phyloP scores from a whole-genome alignment of 1,284 basidiomycete genomes.

The Puccinia horiana region DNA sequence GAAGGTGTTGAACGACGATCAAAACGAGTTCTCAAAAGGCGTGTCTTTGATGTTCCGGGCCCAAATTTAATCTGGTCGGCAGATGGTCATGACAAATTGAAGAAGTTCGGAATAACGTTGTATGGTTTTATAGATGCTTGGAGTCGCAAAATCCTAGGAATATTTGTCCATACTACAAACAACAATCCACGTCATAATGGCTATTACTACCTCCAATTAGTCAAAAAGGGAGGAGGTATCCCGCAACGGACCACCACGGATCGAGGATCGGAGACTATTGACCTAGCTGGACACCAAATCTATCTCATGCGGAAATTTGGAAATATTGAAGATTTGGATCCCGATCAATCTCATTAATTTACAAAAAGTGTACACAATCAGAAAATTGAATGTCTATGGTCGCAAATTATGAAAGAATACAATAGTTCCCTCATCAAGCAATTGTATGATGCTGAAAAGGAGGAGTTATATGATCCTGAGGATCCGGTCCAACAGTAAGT shows the following conservation, averaged over 20 bases:
- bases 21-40: not conserved
- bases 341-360: constrained; percentile 13
- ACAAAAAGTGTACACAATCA: constrained; percentile 23
- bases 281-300: constrained; percentile 12
- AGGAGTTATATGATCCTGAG: constrained; percentile 3
- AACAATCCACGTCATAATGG: constrained; percentile 24
- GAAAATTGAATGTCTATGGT: too few relatives aligned
- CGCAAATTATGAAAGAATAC: constrained; percentile 7
- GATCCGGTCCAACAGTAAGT: constrained; percentile 10
- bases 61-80: constrained; percentile 22
- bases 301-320: not conserved
- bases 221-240: constrained; percentile 3
- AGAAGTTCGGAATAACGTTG: constrained; percentile 16
- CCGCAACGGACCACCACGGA: constrained; percentile 8
- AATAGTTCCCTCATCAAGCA: not conserved
- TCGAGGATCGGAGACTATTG: constrained; percentile 2
- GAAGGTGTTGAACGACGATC: not conserved
- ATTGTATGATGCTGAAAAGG: not conserved
- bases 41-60: not conserved
- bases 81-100: constrained; percentile 14
- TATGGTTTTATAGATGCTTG: constrained; percentile 30
- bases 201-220: constrained; percentile 28
- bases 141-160: not conserved
- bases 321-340: not conserved
- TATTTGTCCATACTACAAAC: constrained; percentile 20